Base-by-base conservation (phyloP, 768 basidiomycete species). In the Lyophyllum shimeji region DNA sequence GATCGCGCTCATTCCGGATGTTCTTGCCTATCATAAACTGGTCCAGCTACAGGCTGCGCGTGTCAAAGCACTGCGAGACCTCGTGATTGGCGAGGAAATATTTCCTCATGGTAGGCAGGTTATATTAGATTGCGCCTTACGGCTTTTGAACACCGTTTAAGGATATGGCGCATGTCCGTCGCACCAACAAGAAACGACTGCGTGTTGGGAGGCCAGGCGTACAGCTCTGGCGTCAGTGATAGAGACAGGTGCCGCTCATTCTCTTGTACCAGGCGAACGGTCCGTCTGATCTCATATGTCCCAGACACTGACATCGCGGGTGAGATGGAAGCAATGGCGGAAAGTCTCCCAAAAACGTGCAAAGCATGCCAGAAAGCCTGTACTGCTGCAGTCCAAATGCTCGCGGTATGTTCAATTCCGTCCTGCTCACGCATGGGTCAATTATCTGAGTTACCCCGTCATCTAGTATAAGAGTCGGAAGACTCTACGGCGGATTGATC, bases 341-440 rank as follows among this genome's bases (percentile, higher is more conserved):
- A 74, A n/a, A 73, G 69, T n/a, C 69, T 86, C 42, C 63, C 60
- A 20, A 64, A 69, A 18, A 67, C 66, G 21, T 90, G 88, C 59
- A 69, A 73, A 53, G 66, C 65, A 13, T 90, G 88, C 65, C 67
- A 71, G 52, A 86, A 82, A 64, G 89, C 86, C 17, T 82, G 80
- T 60, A 76, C 61, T 23, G 85, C 86, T 7, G 87, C 88, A 20
- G 75, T 85, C 7, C 81, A 82, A 34, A 89, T 90, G 88, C 80
- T 89, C 43, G 75, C 76, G 54, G 87, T 89, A 68, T 72, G 77
- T 50, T 17, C n/a, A 9, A 43, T 51, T 63, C 31, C 7, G 29
- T 39, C 39, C 25, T 24, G 44, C 33, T 24, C 25, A n/a, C 7
- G 34, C 34, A 37, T 50, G n/a, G 40, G 25, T 8, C 31, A 47